These are phyloP conservation scores for Plenodomus biglobosus DNA, from an alignment of 2,329 filamentous ascomycete genomes.

Conservation along the genomic window DNA sequence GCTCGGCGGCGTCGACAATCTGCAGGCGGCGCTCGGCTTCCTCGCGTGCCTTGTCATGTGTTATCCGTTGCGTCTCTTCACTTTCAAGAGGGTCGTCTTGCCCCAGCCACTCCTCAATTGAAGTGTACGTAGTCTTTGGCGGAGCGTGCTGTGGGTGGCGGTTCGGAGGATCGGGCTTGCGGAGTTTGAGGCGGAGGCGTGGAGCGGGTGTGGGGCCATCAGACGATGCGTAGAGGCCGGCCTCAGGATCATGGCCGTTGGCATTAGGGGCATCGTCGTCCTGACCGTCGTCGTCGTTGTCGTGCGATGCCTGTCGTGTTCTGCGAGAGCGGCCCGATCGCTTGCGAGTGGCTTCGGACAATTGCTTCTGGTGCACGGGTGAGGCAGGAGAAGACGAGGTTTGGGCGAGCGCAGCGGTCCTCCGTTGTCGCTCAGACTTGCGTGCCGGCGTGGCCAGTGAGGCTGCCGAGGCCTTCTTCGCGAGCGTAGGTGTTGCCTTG, in stretches of 20 bases:
- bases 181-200: conserved; percentile 53
- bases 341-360: conserved; percentile 22
- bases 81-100: conserved; percentile 53
- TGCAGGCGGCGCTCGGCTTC: conserved; percentile 71
- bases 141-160: conserved; percentile 56
- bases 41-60: conserved; percentile 42
- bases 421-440: conserved; percentile 41
- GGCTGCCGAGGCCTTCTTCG: conserved; percentile 28
- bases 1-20: conserved; percentile 71
- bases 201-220: conserved; percentile 30
- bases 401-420: conserved; percentile 18
- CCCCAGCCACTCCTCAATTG: conserved; percentile 66
- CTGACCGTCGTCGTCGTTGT: conserved; percentile 16
- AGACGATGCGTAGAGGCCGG: conserved; percentile 22
- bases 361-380: conserved; percentile 16
- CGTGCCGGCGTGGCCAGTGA: conserved; percentile 28
- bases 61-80: conserved; percentile 43
- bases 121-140: conserved; percentile 49
- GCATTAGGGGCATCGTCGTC: conserved; percentile 10
- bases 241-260: conserved; percentile 21
- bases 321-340: conserved; percentile 28
- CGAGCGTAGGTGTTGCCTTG: conserved; percentile 16
- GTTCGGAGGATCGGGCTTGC: conserved; percentile 53
- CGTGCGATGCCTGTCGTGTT: conserved; percentile 15
- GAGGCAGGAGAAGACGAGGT: conserved; percentile 23